Evolutionary conservation across 306 rosid species (phyloP), one percentile per base, ranked within the genome.

Genomic region (Spatholobus suberectus): DNA sequence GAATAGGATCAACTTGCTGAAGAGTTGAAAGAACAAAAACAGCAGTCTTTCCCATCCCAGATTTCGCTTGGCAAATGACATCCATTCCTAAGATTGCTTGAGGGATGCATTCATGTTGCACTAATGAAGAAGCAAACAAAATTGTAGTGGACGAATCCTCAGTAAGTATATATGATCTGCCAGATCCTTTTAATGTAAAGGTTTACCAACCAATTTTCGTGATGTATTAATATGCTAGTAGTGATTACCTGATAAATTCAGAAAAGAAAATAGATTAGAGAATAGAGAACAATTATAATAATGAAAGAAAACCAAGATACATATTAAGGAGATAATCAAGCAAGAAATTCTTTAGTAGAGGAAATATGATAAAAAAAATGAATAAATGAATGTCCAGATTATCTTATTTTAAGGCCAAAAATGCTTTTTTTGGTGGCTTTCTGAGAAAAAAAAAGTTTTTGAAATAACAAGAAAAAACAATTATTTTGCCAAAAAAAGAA

Each of bases 51-150:
- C 94, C 97, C 94, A 88, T 89, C 67, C 93, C 93, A 82, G 94
- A 90, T 85, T 92, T 90, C 10, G 94, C 93, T 89, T 89, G 93
- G 86, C 93, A 92, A 74, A 90, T 76, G 75, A 90, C 94, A 85
- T 90, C 91, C 94, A 88, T 92, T 82, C 94, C 94, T 78, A 90
- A 80, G 63, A 92, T 92, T 70, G 93, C 97, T 88, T 89, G 97
- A 75, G 94, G 93, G 88, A 89, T 90, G 88, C 97, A 90, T 78
- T 90, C 94, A 0, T 92, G 94, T 92, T 90, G 94, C 86, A 89
- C 93, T 89, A 68, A 85, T 89, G 93, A 92, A 83, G 91, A 86
- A 86, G 80, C 75, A 87, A 86, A 91, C 80, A 90, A 89, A 90
- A 87, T 85, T 69, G 97, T 83, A 86, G 87, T 63, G 90, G 91